A percentile compares a stretch with the other conserved stretches of the same genome.
Evolutionary conservation across 2,329 filamentous ascomycete genomes (phyloP).

Genomic region (Mycocentrospora acerina): DNA sequence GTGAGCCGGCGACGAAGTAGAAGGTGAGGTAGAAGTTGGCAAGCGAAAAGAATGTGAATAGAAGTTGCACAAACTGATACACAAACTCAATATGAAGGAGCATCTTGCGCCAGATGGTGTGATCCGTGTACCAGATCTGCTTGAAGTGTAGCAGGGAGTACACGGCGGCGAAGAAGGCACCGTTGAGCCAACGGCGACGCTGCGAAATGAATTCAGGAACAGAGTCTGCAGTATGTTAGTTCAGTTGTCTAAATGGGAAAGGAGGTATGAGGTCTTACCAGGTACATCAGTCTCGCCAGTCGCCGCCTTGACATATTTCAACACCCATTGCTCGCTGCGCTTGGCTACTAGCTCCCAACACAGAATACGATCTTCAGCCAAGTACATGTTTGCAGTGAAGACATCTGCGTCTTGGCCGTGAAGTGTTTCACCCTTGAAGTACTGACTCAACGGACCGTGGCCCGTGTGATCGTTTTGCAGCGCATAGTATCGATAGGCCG

Average conservation of each 20-base stretch:
- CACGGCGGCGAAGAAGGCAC: slow-evolving; percentile 96
- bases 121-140: slow-evolving; percentile 91
- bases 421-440: slow-evolving; percentile 98
- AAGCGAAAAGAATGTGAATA: slow-evolving; percentile 97
- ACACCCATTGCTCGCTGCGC: slow-evolving; percentile 88
- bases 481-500: slow-evolving; percentile 93
- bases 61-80: slow-evolving; percentile 87
- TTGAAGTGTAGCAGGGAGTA: slow-evolving; percentile 95
- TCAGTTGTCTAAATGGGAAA: background rate
- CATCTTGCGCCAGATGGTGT: slow-evolving; percentile 84
- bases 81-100: slow-evolving; percentile 92
- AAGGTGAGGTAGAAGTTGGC: slow-evolving; percentile 99
- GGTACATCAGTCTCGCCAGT: slow-evolving; percentile 98
- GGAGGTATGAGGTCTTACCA: slow-evolving; percentile 59
- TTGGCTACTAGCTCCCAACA: slow-evolving; percentile 97
- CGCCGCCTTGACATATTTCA: slow-evolving; percentile 97
- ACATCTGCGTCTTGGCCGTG: slow-evolving; percentile 96
- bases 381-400: slow-evolving; percentile 95
- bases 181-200: slow-evolving; percentile 94
- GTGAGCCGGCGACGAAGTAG: slow-evolving; percentile 93
- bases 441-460: slow-evolving; percentile 92
- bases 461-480: slow-evolving; percentile 96
- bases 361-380: slow-evolving; percentile 85
- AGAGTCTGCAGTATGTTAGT: slow-evolving; percentile 58
- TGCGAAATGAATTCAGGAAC: slow-evolving; percentile 98